Percentiles rank a stretch among this genome's conserved stretches.
Conservation (phyloP, 768 basidiomycete species). For the Chalciporus piperatus region DNA sequence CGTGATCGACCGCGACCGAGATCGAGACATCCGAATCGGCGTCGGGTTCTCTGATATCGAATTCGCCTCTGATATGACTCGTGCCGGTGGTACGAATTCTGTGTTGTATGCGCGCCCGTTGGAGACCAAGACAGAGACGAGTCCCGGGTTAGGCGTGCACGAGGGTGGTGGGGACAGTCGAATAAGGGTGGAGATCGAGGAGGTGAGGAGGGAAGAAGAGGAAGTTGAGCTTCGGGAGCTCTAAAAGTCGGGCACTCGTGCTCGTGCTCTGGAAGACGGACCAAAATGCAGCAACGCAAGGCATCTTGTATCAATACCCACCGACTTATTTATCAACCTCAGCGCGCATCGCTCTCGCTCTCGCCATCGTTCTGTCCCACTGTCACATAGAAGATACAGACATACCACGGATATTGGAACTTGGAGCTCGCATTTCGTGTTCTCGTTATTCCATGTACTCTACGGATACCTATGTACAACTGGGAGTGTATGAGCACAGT, state of each 20-base stretch:
- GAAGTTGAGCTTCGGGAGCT: not conserved
- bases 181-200: not conserved
- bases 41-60: constrained; percentile 22
- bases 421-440: too few relatives aligned
- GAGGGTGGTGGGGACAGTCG: not conserved
- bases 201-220: constrained; percentile 1
- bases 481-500: too few relatives aligned
- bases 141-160: not conserved
- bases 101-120: not conserved
- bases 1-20: not conserved
- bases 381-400: constrained; percentile 3
- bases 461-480: too few relatives aligned
- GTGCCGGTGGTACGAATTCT: not conserved
- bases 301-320: too few relatives aligned
- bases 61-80: constrained; percentile 16
- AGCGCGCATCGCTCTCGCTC: too few relatives aligned
- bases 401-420: constrained; percentile 46
- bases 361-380: too few relatives aligned
- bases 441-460: too few relatives aligned
- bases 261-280: too few relatives aligned
- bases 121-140: constrained; percentile 11
- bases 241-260: not conserved
- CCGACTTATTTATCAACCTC: too few relatives aligned
- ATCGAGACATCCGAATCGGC: constrained; percentile 9
- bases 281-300: too few relatives aligned